A percentile compares a stretch with the other conserved stretches of the same genome.
phyloP scores from a whole-genome alignment of 257 asterid genomes.

The Gentiana dahurica region DNA sequence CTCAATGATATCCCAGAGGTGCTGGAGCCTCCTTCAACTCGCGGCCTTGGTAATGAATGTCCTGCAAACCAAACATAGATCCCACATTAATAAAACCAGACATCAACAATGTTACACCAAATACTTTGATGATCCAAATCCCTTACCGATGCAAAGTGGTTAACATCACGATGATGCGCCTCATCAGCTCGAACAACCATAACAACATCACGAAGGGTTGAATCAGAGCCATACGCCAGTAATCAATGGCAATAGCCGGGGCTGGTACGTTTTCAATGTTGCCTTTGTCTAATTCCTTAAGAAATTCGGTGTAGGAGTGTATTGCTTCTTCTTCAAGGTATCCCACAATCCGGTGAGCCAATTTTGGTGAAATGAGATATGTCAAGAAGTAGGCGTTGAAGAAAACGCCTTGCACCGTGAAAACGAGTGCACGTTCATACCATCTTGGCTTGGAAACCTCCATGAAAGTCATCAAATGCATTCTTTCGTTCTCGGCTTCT shows the following conservation, averaged over 20 bases:
- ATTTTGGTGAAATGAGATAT: constrained; percentile 49
- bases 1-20: constrained; percentile 45
- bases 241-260: constrained; percentile 86
- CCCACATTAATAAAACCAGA: background rate
- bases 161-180: constrained; percentile 96
- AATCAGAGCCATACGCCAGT: constrained; percentile 55
- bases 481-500: constrained; percentile 67
- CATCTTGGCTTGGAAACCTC: constrained; percentile 55
- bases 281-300: constrained; percentile 55
- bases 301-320: constrained; percentile 56
- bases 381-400: constrained; percentile 62
- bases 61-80: constrained; percentile 25
- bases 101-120: background rate
- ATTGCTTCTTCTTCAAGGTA: constrained; percentile 69
- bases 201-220: constrained; percentile 79
- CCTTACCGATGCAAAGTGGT: constrained; percentile 82
- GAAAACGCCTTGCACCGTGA: constrained; percentile 67
- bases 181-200: constrained; percentile 73
- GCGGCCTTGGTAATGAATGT: constrained; percentile 41
- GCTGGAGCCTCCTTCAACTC: constrained; percentile 44
- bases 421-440: constrained; percentile 59
- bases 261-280: constrained; percentile 70
- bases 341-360: constrained; percentile 62
- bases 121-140: background rate
- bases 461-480: constrained; percentile 81